Conservation (phyloP, 306 rosid species). For the Vigna radiata region DNA sequence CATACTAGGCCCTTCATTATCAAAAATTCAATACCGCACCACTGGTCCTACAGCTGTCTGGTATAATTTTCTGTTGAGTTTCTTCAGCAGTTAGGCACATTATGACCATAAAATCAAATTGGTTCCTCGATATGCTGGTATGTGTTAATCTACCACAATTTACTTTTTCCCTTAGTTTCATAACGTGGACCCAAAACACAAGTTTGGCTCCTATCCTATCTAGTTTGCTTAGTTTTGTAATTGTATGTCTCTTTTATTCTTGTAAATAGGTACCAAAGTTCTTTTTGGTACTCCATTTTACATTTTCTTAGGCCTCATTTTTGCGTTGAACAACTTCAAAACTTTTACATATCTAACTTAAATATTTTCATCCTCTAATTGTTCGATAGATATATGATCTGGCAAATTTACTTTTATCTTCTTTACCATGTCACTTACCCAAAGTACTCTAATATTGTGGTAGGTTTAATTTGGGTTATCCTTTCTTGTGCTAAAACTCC, state of each 20-base stretch:
- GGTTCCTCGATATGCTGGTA: neutral
- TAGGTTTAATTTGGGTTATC: neutral
- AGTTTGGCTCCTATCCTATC: too few relatives aligned
- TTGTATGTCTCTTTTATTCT: neutral
- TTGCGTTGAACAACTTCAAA: neutral
- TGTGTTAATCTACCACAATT: neutral
- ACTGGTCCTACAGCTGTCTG: neutral
- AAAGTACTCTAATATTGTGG: neutral
- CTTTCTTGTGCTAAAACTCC: neutral
- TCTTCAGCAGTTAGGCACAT: neutral
- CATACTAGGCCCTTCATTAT: neutral
- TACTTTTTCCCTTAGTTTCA: neutral
- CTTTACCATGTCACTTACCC: neutral
- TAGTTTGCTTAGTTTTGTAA: neutral
- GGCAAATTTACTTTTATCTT: neutral
- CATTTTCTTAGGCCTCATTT: neutral
- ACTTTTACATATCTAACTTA: neutral
- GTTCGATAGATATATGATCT: neutral
- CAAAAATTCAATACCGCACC: neutral
- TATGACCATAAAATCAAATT: neutral
- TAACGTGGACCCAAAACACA: neutral
- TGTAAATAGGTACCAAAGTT: neutral
- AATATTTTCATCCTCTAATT: neutral
- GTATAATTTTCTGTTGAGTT: neutral
- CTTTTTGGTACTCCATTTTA: neutral